phyloP scores from a whole-genome alignment of 2,329 filamentous ascomycete genomes.

The Exophiala oligosperma region DNA sequence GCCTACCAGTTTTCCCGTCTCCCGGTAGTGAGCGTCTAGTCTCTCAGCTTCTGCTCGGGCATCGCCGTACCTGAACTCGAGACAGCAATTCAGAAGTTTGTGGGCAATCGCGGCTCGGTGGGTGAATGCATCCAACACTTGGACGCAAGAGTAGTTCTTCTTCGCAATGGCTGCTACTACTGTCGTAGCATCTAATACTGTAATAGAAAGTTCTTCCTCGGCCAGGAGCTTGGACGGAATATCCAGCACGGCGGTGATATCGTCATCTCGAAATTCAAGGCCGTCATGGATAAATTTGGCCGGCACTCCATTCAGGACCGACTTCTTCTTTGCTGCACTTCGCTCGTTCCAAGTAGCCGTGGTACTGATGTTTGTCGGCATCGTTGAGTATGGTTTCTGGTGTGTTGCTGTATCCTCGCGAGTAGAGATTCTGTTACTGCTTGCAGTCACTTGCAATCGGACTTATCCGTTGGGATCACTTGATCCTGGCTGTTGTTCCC shows the following conservation, averaged over 20 bases:
- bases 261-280: background rate
- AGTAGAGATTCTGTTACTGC: background rate
- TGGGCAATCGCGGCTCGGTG: background rate
- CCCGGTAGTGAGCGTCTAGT: background rate
- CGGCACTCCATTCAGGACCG: background rate
- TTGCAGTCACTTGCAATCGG: background rate
- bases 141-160: background rate
- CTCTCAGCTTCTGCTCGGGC: background rate
- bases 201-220: background rate
- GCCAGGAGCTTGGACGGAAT: background rate
- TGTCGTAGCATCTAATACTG: background rate
- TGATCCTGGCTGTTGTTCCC: no score
- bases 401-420: background rate
- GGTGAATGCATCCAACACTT: background rate
- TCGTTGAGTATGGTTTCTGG: background rate
- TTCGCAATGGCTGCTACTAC: background rate
- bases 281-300: background rate
- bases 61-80: background rate
- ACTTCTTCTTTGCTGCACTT: background rate
- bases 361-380: background rate
- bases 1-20: conserved; percentile 39
- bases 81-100: background rate
- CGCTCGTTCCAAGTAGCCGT: background rate
- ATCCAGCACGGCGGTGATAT: background rate
- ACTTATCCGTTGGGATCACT: background rate